Evolutionary conservation across 2,329 filamentous ascomycete species (phyloP), one percentile per base, ranked within the genome.

Genomic region (Fusarium bulbicola): DNA sequence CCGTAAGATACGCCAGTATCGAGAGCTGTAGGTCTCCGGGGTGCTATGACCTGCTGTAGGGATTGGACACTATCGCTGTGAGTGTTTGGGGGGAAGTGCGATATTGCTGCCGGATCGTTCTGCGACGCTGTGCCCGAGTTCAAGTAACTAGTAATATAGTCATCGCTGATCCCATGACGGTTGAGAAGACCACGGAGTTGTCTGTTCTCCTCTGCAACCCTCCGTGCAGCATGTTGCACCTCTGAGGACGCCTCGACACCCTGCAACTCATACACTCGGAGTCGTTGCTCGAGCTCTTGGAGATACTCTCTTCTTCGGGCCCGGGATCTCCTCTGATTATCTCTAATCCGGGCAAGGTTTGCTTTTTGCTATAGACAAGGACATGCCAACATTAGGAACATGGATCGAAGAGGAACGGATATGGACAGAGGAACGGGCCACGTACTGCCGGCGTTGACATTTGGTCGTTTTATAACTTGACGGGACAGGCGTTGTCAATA

Each of bases 311-410:
- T 93, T 72, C 91, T 87, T 40, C 92, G 88, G 50, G 92, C 92
- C 59, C 93, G 90, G n/a, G 91, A 93, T 70, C 92, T 90, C 63
- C 92, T 87, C 79, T 95, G 93, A 77, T 95, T 95, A 76, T 95
- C 91, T 72, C 92, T 88, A 74, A 94, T 91, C 65, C 92, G 90
- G 70, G 81, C 82, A 74, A 84, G 77, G 64, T 84, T 84, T 68
- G 81, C 81, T 68, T 80, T 82, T 72, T 82, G 81, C 81, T 83
- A 72, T 28, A 64, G 56, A 63, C 28, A 66, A 39, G 45, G 70
- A 68, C 60, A 59, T 56, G 36, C 65, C 62, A 57, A 39, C 34
- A 63, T 74, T 64, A 77, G 66, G 65, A 70, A 73, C 61, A 66
- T 43, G 56, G 61, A 64, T 65, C 52, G 56, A 56, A 40, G 46